Conservation (phyloP, 139 green algal genomes). For the Picochlorum sp. region DNA sequence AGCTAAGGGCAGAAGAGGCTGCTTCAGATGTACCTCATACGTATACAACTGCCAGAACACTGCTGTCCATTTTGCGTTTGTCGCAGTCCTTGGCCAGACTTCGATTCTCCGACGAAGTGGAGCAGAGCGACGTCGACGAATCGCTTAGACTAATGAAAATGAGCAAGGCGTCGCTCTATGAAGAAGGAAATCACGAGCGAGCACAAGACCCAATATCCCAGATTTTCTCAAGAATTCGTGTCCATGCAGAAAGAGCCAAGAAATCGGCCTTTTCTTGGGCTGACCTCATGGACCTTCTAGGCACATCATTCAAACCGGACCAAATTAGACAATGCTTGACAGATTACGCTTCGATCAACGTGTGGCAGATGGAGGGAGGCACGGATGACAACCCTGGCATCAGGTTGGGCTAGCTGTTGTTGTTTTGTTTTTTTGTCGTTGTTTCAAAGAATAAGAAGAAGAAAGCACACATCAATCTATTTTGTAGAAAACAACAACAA, state of each 20-base stretch:
- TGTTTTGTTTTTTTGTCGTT: background rate
- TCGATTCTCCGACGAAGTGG: slow-evolving; percentile 47
- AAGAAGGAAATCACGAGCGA: slow-evolving; percentile 12
- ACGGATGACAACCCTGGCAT: slow-evolving; percentile 1
- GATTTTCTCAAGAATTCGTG: slow-evolving; percentile 30
- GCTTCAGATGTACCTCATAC: slow-evolving; percentile 33
- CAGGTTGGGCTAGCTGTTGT: background rate
- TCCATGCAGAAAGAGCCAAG: slow-evolving; percentile 22
- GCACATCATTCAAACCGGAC: slow-evolving; percentile 32
- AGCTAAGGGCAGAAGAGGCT: slow-evolving; percentile 54
- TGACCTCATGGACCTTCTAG: slow-evolving; percentile 31
- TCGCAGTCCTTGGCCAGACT: slow-evolving; percentile 77
- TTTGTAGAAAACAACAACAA: too few species aligned
- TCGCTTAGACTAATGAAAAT: slow-evolving; percentile 85
- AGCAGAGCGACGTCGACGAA: slow-evolving; percentile 84
- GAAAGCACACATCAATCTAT: too few species aligned
- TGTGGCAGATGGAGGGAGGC: slow-evolving; percentile 23
- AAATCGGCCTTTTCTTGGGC: slow-evolving; percentile 27
- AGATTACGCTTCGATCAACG: slow-evolving; percentile 34
- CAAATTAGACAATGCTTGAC: slow-evolving; percentile 29
- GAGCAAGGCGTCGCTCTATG: slow-evolving; percentile 72
- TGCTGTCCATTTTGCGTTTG: slow-evolving; percentile 91
- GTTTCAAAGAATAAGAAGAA: background rate
- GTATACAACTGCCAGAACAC: slow-evolving; percentile 90
- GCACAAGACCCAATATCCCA: slow-evolving; percentile 26